These are phyloP conservation scores for Knoxdaviesia proteae DNA, from an alignment of 2,329 filamentous ascomycete species.

Conservation along the genomic window DNA sequence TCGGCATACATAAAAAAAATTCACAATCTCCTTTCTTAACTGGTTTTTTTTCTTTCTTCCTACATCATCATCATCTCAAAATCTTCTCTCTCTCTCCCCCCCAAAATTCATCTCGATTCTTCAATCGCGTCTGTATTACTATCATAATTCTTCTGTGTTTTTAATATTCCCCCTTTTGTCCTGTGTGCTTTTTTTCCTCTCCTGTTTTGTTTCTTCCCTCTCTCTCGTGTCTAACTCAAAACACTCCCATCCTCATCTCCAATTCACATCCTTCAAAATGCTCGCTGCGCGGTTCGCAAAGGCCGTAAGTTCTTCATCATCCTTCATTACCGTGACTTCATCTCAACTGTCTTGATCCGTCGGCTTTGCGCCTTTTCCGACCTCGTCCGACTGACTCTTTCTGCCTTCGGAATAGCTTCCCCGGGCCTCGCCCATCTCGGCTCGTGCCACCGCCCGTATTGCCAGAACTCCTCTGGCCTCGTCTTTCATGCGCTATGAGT, in stretches of 20 bases:
- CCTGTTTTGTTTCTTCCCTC: slow-evolving; percentile 13
- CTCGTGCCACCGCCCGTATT: slow-evolving; percentile 40
- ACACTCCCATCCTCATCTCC: slow-evolving; percentile 13
- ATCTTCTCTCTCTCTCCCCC: slow-evolving; percentile 10
- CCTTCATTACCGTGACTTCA: neutral
- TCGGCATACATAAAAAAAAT: neutral
- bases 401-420: slow-evolving; percentile 38
- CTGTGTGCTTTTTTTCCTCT: too few relatives aligned
- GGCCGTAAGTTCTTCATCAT: slow-evolving; percentile 38
- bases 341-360: neutral
- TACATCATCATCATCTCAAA: slow-evolving; percentile 10
- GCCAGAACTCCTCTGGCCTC: slow-evolving; percentile 51
- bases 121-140: too few relatives aligned
- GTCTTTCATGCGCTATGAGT: slow-evolving; percentile 60
- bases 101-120: too few relatives aligned
- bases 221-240: slow-evolving; percentile 15
- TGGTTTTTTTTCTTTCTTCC: slow-evolving; percentile 8
- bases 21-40: neutral
- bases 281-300: slow-evolving; percentile 50
- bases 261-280: slow-evolving; percentile 32
- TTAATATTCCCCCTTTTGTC: too few relatives aligned
- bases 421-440: slow-evolving; percentile 47
- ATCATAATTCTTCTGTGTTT: too few relatives aligned
- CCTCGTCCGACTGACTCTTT: slow-evolving; percentile 2
- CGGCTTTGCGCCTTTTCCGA: slow-evolving; percentile 2